Base-by-base conservation (phyloP, 441 rosid genomes). In the Adansonia grandidieri region DNA sequence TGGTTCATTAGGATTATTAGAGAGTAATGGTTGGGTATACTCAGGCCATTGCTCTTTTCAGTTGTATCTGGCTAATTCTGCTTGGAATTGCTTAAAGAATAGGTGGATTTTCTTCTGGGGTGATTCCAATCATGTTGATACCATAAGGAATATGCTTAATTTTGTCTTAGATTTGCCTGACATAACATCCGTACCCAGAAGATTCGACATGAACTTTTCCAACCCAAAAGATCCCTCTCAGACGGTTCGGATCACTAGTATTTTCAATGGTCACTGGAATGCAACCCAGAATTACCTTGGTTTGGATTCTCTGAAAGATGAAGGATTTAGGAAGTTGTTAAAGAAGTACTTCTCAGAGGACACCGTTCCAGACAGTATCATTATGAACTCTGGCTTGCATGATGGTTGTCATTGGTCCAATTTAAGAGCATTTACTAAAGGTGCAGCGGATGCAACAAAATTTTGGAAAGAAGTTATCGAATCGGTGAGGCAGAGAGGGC, bases 81-180 rank as follows among this genome's bases (percentile, higher is more conserved):
- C 96, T 42, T 95, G 97, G 99, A 85, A 86, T 76, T 95, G 99
- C 64, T 82, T 95, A 77, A 88, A 88, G 77, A 71, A 62, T 80
- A 77, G 93, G 50, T 95, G 99, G 99, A 84, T 95, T 75, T 95
- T 95, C 92, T 95, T 95, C 77, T 93, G 98, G 99, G 99, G 99
- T 0, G 99, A 95, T 79, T 93, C 99, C 0, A 95, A 95, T 84
- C 99, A 95, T 15, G 99, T 95, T 0, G 99, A 95, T 74, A 88
- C 99, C 0, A 92, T 95, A 8, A 86, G 98, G 73, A 95, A 95
- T 87, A 84, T 89, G 88, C 84, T 95, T 71, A 91, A 91, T 80
- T 91, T 95, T 75, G 83, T 93, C 9, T 79, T 95, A 65, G 96
- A 84, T 81, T 84, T 88, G 86, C 94, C 97, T 9, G 87, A 86